Conservation (phyloP, 805 yeast genomes). For the Candida chilensis region DNA sequence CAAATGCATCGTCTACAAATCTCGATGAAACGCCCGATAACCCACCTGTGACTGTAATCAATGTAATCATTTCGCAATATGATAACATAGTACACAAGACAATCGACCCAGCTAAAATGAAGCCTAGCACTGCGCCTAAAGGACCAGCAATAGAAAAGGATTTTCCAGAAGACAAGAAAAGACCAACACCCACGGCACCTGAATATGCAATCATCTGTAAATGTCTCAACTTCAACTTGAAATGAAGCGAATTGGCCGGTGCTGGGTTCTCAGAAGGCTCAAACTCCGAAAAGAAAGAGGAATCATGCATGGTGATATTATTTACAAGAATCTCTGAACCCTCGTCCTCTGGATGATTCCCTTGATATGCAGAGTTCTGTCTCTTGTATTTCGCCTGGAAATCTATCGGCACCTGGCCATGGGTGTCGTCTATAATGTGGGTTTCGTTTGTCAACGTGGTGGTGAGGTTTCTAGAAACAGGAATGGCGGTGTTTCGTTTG, state of each 20-base stretch:
- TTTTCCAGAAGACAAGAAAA: conserved; percentile 61
- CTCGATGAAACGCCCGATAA: conserved; percentile 68
- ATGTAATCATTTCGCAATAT: conserved; percentile 75
- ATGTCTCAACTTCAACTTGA: conserved; percentile 57
- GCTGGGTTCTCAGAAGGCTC: not conserved
- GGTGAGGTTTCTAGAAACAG: not conserved
- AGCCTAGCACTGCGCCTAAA: conserved; percentile 64
- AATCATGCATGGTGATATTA: not conserved
- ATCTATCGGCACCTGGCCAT: not conserved
- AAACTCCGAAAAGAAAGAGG: not conserved
- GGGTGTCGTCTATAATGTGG: not conserved
- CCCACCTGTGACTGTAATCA: conserved; percentile 73
- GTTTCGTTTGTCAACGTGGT: not conserved
- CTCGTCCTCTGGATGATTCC: not conserved
- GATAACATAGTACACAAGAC: conserved; percentile 64
- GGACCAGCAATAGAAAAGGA: conserved; percentile 73
- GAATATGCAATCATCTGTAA: conserved; percentile 73
- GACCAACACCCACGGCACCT: conserved; percentile 73
- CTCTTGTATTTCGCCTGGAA: not conserved
- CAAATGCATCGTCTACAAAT: conserved; percentile 72
- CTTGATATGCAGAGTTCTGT: not conserved
- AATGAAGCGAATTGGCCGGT: conserved; percentile 23
- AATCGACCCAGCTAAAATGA: conserved; percentile 50
- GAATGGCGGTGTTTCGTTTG: not conserved
- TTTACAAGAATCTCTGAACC: not conserved